These are phyloP conservation scores for Coniochaeta sp. DNA, from an alignment of 2,329 filamentous ascomycete species.

Conservation along the genomic window DNA sequence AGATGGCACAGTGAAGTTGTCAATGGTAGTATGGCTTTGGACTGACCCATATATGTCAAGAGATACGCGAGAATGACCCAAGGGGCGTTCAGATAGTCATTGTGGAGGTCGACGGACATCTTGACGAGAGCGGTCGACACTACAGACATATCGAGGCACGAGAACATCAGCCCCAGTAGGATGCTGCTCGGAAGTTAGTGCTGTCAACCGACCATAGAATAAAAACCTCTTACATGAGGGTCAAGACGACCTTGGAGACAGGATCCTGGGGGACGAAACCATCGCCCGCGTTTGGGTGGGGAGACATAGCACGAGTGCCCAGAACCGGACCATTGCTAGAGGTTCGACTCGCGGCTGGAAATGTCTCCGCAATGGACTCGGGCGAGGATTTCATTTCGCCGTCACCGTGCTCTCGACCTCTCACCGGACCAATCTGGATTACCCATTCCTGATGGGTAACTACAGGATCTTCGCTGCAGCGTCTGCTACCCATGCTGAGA, in stretches of 20 bases:
- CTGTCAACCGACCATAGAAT: not conserved
- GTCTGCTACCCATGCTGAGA: not conserved
- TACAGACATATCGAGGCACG: slow-evolving; percentile 50
- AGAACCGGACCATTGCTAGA: not conserved
- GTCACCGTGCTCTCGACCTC: not conserved
- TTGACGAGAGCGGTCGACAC: slow-evolving; percentile 51
- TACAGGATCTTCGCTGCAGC: not conserved
- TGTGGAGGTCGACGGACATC: slow-evolving; percentile 42
- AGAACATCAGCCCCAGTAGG: slow-evolving; percentile 46
- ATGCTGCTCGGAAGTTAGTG: slow-evolving; percentile 27
- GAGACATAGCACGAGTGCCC: not conserved
- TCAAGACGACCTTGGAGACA: not conserved
- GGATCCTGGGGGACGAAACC: not conserved
- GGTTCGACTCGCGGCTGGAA: not conserved
- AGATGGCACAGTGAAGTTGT: not conserved
- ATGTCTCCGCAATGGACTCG: not conserved
- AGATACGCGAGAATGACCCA: slow-evolving; percentile 51
- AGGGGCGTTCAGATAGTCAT: slow-evolving; percentile 39
- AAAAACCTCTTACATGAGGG: not conserved
- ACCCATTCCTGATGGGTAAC: not conserved
- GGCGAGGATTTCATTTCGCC: not conserved
- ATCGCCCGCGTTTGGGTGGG: not conserved
- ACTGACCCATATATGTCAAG: slow-evolving; percentile 46
- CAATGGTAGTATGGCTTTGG: too few relatives aligned
- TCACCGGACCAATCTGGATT: not conserved